Evolutionary conservation across 192 early-diverging fungal genomes (phyloP).

Genomic region (Backusella macrospora): DNA sequence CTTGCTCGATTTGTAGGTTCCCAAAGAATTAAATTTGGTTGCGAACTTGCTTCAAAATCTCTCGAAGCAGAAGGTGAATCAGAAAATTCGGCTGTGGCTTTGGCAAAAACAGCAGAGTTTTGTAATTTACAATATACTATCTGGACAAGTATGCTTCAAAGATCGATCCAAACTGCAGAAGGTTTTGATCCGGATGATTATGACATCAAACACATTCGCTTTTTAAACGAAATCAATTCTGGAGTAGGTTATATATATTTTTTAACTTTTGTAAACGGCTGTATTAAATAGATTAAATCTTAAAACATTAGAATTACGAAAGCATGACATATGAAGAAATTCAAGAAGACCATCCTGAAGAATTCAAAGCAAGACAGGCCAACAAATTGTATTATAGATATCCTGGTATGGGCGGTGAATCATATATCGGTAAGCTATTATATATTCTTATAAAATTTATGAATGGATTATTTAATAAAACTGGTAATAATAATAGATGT

Average conservation of each 20-base stretch:
- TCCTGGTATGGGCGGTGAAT: constrained; percentile 95
- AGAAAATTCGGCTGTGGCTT: not conserved
- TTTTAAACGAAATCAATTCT: constrained; percentile 94
- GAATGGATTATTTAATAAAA: not conserved
- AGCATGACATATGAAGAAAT: constrained; percentile 84
- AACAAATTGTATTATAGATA: constrained; percentile 95
- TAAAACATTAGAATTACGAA: constrained; percentile 52
- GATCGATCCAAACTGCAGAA: constrained; percentile 86
- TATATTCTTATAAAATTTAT: not conserved
- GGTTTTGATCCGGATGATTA: constrained; percentile 75
- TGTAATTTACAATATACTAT: constrained; percentile 65
- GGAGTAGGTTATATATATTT: constrained; percentile 44
- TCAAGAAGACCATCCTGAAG: constrained; percentile 74
- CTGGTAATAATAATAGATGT: constrained; percentile 61
- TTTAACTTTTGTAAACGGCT: not conserved
- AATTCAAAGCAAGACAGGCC: constrained; percentile 74
- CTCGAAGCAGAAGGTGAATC: constrained; percentile 12
- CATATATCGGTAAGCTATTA: constrained; percentile 53
- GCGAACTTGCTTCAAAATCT: constrained; percentile 36
- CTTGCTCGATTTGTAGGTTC: constrained; percentile 76
- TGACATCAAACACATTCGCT: constrained; percentile 74
- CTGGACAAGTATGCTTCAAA: constrained; percentile 88
- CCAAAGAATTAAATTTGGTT: constrained; percentile 53
- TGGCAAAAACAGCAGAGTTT: constrained; percentile 64
- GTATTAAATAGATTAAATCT: not conserved